Conservation (phyloP, 768 basidiomycete species). For the Coprinopsis sp. region DNA sequence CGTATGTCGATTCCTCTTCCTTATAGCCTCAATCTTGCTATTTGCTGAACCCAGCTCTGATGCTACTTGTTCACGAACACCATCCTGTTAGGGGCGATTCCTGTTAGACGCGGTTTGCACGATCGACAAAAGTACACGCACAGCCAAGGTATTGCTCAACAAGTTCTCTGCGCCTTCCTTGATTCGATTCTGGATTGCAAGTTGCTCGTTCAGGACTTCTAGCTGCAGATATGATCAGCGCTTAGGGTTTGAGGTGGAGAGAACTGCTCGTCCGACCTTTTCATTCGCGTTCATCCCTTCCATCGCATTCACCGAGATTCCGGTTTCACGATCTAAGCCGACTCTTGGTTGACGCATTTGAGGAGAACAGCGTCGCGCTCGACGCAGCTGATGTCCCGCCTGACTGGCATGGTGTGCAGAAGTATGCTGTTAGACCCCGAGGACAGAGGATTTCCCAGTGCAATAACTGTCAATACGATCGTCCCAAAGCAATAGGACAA, state of each 20-base stretch:
- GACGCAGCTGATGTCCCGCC: too few species aligned
- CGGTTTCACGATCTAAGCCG: conserved; percentile 23
- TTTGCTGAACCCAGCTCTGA: conserved; percentile 74
- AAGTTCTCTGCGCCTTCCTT: conserved; percentile 92
- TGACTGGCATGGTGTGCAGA: too few species aligned
- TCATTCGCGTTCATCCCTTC: conserved; percentile 41
- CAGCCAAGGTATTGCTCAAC: conserved; percentile 60
- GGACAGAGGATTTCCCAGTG: too few species aligned
- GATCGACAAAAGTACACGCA: conserved; percentile 22
- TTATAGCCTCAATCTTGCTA: conserved; percentile 65
- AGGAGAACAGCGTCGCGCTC: conserved; percentile 16
- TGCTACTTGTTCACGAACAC: conserved; percentile 68
- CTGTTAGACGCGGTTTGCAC: conserved; percentile 6
- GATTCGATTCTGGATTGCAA: conserved; percentile 75
- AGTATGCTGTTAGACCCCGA: too few species aligned
- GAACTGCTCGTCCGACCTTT: conserved; percentile 33
- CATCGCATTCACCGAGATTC: conserved; percentile 36
- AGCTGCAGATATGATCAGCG: conserved; percentile 39
- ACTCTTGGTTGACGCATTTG: conserved; percentile 21
- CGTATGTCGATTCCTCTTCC: conserved; percentile 52
- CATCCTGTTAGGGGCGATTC: conserved; percentile 36
- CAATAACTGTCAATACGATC: too few species aligned
- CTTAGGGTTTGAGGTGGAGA: neutral
- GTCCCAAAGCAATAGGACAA: too few species aligned
- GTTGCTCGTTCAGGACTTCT: conserved; percentile 58